These are phyloP conservation scores for Achaetomiella virescens DNA, from an alignment of 495 filamentous ascomycete genomes.

Conservation along the genomic window DNA sequence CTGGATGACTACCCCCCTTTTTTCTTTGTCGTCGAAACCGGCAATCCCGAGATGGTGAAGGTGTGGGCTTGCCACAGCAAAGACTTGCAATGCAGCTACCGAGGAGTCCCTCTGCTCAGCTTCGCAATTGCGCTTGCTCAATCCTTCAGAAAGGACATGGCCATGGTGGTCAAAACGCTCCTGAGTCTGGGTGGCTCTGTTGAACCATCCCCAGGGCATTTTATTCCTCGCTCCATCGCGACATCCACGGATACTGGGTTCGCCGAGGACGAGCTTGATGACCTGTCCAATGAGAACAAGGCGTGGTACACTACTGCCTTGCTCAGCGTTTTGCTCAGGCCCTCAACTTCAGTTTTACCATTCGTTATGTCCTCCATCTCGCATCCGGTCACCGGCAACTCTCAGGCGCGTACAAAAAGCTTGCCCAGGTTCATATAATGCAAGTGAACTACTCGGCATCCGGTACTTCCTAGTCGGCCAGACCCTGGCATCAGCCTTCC, in stretches of 20 bases:
- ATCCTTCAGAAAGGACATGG: background rate
- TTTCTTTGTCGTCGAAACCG: background rate
- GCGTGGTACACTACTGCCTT: background rate
- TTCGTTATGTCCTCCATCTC: background rate
- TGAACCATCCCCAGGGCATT: background rate
- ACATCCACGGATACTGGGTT: background rate
- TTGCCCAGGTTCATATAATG: background rate
- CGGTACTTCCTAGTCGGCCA: slow-evolving; percentile 1
- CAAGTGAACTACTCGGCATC: background rate
- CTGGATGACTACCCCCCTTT: background rate
- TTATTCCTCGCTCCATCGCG: background rate
- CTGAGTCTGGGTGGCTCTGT: background rate
- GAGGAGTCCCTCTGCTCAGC: background rate
- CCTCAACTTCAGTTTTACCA: background rate
- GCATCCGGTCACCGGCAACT: background rate
- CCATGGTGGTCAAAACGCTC: background rate
- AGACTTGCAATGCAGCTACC: background rate
- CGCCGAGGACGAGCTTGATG: background rate
- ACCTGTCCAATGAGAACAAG: background rate
- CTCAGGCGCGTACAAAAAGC: background rate
- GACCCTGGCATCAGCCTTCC: background rate
- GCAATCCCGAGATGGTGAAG: background rate
- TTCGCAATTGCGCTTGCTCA: background rate
- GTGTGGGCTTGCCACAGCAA: background rate
- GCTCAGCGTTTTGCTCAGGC: background rate